Base-by-base conservation (phyloP, 305 asterid genomes). In the Plantago lanceolata region DNA sequence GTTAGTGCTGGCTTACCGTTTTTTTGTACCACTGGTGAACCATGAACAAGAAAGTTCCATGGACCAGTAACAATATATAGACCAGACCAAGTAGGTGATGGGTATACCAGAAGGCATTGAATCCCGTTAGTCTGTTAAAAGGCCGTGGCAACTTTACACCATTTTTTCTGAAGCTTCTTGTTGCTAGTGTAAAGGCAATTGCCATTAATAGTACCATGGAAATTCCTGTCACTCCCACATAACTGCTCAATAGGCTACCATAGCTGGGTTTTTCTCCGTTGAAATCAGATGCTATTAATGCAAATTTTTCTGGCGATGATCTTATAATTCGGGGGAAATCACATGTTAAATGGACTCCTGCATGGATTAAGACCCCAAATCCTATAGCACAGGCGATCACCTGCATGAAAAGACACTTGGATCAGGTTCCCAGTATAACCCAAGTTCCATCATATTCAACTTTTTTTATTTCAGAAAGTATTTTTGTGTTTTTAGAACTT, bases 51-150 rank as follows among this genome's bases (percentile, higher is more conserved):
- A 78, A 81, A 57, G 85, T 78, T 44, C 95, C 95, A 35, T 90
- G 97, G 60, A 88, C 63, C 29, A 90, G 69, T 29, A 90, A 84
- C 45, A 90, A 54, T 40, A 86, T 58, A 58, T 90, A 90, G 71
- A 87, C 97, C 6, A 90, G 76, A 17, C 57, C 91, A 26, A 90
- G 85, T 63, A 90, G 94, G 71, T 90, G 97, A 73, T 90, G 97
- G 44, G 97, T 88, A 67, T 87, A 88, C 97, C 97, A 90, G 73
- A 90, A 90, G 18, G 97, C 95, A 59, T 90, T 90, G 75, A 90
- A 90, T 57, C 97, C 97, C 0, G 97, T 86, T n/a, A 90, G 69
- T 77, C 77, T 75, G 76, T 84, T 86, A n/a, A 83, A 78, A 0
- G 96, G 95, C 3, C 84, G 60, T 37, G 96, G 96, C 63, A 90